Base-by-base conservation (phyloP, 2,329 filamentous ascomycete species). In the Plenodomus tracheiphilus region DNA sequence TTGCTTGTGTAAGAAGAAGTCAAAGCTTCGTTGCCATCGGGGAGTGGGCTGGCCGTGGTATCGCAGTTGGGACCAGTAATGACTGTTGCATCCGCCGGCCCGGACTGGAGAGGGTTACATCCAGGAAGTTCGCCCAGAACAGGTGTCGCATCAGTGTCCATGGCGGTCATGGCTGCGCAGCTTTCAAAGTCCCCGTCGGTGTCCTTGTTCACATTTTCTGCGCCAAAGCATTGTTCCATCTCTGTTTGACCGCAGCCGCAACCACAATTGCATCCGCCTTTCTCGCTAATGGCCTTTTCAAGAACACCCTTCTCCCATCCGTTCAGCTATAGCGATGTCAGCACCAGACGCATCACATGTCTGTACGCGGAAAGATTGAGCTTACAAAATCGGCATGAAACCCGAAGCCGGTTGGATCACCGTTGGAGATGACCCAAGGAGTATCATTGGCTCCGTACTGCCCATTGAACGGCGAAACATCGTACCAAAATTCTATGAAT, bases 401-500 rank as follows among this genome's bases (percentile, higher is more conserved):
- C 7, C 69, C 62, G 49, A 55, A 69, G 28, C 71, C 71, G 20
- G 69, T 72, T 7, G 71, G 63, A 47, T 74, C 71, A 30, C 70
- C 71, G 45, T 69, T 68, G 22, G 70, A 58, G 20, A 74, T 51
- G 3, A 69, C 64, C 69, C 68, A 74, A 0, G 71, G 71, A 28
- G 51, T 50, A 34, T 59, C 56, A 45, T 63, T 57, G 19, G 64
- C 49, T 20, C 53, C 59, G 49, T 72, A 73, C 28, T 68, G 56
- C 17, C 61, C 64, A 40, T 70, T 59, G 44, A 73, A 74, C 1
- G 57, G 50, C 2, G 61, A 62, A 39, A 70, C 53, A 44, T 73
- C 69, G 42, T 70, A 74, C 70, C 70, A 73, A 50, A 72, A 73
- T 52, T 74, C 71, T 17, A 72, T 66, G 56, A 74, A 73, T 45